Conservation (phyloP, 352 stramenopile species). For the Phytophthora palmivora region DNA sequence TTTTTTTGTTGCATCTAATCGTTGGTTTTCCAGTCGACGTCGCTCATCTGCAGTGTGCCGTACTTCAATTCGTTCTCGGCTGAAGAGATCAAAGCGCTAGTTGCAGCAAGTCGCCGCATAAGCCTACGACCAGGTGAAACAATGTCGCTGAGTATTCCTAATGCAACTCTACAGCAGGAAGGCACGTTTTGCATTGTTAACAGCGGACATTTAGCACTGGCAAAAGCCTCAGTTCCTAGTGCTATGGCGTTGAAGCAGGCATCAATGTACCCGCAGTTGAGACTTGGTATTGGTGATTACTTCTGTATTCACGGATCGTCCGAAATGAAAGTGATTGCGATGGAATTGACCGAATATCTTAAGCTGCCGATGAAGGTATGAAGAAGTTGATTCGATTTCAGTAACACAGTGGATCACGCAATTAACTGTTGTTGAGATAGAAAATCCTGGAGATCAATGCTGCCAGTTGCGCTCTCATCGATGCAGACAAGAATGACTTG, state of each 20-base stretch:
- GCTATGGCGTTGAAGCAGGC: constrained; percentile 56
- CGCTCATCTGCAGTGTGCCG: constrained; percentile 77
- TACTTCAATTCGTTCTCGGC: constrained; percentile 76
- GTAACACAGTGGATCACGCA: not conserved
- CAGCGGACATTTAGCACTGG: constrained; percentile 61
- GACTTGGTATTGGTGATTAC: constrained; percentile 76
- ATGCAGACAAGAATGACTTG: constrained; percentile 49
- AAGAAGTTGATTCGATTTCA: not conserved
- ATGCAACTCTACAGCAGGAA: constrained; percentile 24
- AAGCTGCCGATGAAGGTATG: constrained; percentile 56
- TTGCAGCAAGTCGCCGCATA: constrained; percentile 49
- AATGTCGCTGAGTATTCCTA: constrained; percentile 34
- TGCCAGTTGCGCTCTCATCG: constrained; percentile 43
- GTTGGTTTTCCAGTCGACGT: constrained; percentile 48
- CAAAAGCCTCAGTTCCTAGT: constrained; percentile 41
- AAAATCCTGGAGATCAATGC: constrained; percentile 43
- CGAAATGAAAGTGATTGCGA: constrained; percentile 69
- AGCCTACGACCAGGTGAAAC: constrained; percentile 62
- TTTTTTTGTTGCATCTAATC: not conserved
- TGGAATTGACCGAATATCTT: constrained; percentile 73
- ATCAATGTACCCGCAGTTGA: constrained; percentile 59
- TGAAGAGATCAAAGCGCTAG: constrained; percentile 61
- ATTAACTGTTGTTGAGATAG: constrained; percentile 10
- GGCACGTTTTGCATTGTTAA: constrained; percentile 72
- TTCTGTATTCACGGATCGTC: constrained; percentile 52